Conservation (phyloP, 2,329 filamentous ascomycete genomes). For the Xylaria sp. region DNA sequence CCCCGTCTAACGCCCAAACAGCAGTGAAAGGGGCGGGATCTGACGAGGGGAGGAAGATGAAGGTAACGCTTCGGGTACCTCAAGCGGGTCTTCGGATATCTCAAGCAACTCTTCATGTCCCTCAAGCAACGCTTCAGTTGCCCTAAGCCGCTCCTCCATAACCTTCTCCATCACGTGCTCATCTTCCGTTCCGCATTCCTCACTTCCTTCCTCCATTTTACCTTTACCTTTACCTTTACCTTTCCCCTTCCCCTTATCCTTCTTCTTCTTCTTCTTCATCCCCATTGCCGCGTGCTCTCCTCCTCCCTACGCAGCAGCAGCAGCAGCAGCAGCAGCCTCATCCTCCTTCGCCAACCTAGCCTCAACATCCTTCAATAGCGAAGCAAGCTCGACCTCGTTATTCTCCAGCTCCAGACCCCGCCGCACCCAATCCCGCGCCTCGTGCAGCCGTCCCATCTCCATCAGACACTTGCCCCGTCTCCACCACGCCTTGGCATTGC, state of each 20-base stretch:
- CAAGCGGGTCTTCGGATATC: no score
- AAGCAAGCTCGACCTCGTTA: conserved; percentile 71
- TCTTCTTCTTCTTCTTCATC: neutral
- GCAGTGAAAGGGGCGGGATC: neutral
- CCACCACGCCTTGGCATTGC: conserved; percentile 97
- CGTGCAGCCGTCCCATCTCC: conserved; percentile 89
- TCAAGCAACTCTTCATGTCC: no score
- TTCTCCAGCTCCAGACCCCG: conserved; percentile 86
- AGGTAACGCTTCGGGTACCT: neutral
- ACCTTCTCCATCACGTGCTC: neutral
- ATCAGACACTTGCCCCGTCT: conserved; percentile 82
- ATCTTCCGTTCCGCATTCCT: no score
- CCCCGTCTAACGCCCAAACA: neutral
- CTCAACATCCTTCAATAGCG: conserved; percentile 72
- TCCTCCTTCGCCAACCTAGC: conserved; percentile 56
- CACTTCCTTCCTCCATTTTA: neutral
- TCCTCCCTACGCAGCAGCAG: neutral
- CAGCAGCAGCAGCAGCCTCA: conserved; percentile 23
- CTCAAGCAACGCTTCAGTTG: no score
- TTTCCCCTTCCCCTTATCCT: neutral
- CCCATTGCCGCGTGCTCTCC: neutral
- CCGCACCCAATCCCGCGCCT: conserved; percentile 83
- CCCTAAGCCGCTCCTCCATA: no score
- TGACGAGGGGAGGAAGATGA: neutral
- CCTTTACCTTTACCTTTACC: neutral